Conservation (phyloP, 169 alveolate genomes). For the Babesia bigemina region DNA sequence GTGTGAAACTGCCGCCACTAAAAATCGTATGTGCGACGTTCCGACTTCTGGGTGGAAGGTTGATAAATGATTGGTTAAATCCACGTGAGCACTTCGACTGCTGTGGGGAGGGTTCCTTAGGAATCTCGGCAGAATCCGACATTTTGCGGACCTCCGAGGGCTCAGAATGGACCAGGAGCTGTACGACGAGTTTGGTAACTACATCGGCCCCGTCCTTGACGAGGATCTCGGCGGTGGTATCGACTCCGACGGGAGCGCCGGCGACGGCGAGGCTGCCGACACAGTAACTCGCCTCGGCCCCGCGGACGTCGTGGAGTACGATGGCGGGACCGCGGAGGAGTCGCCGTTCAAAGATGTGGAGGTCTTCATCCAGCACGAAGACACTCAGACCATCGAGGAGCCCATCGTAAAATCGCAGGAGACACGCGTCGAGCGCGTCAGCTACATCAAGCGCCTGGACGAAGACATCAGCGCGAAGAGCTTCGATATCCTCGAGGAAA, state of each 20-base stretch:
- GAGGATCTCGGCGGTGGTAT: constrained; percentile 73
- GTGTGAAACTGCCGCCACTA: too few relatives aligned
- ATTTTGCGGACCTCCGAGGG: neutral
- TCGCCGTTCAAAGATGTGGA: constrained; percentile 78
- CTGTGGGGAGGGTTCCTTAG: constrained; percentile 19
- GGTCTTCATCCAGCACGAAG: constrained; percentile 95
- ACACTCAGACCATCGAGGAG: constrained; percentile 96
- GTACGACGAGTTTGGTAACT: constrained; percentile 99
- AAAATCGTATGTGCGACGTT: too few relatives aligned
- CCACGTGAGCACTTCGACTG: neutral
- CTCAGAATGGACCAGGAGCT: constrained; percentile 77
- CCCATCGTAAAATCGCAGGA: constrained; percentile 96
- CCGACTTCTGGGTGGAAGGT: too few relatives aligned
- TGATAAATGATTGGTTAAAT: neutral
- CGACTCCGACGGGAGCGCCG: constrained; percentile 60
- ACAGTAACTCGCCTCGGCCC: constrained; percentile 14
- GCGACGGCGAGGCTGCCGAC: constrained; percentile 15
- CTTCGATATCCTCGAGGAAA: constrained; percentile 75
- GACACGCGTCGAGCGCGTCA: constrained; percentile 78
- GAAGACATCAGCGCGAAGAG: constrained; percentile 75
- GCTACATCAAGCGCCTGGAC: constrained; percentile 71
- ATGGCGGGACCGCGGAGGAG: constrained; percentile 67
- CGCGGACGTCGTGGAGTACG: constrained; percentile 47
- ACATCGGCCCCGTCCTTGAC: constrained; percentile 92
- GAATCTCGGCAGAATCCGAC: constrained; percentile 6